Evolutionary conservation across 1,139 yeast genomes (phyloP), one percentile per base, ranked within the genome.

Genomic region (Diutina ranongensis): DNA sequence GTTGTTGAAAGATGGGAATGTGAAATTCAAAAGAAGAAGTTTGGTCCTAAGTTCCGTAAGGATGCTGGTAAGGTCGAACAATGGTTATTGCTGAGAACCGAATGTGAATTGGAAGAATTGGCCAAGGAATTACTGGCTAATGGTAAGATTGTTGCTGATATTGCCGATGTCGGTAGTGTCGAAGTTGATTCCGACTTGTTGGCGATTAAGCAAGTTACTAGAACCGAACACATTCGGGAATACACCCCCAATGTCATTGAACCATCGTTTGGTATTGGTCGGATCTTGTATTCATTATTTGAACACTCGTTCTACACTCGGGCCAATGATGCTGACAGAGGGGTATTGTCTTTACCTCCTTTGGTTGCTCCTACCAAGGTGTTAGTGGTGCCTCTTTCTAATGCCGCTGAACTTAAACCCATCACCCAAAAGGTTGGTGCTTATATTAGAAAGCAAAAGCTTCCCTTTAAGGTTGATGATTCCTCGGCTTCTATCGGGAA

Each of bases 181-280:
- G 96, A 86, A 66, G 71, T 88, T 52, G 95, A 83, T 55, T 63
- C 70, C 47, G 76, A 79, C 45, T 78, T 88, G 57, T 74, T 92
- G 54, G 72, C 72, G 53, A 86, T 92, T 61, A 87, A 76, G 57
- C 80, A 84, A 71, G 83, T 78, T 58, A 79, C 83, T 48, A 81
- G 80, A 61, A 82, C 83, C 46, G 95, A 87, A 67, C 95, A 89
- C 63, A 74, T 92, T 49, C 86, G 98, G 62, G 98, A 94, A 68
- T 94, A 70, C 68, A 86, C 89, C 54, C 99, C 99, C 52, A 89
- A 87, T 62, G 99, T 94, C 50, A 94, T 94, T 60, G 99, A 94
- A 70, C 99, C 99, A 52, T 94, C 99, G 7, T 94, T 94, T 59
- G 99, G 99, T 76, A 85, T 94, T 62, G 98, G 98, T 52, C 92